Evolutionary conservation across 768 basidiomycete species (phyloP).

Genomic region (Podaxis sp.): DNA sequence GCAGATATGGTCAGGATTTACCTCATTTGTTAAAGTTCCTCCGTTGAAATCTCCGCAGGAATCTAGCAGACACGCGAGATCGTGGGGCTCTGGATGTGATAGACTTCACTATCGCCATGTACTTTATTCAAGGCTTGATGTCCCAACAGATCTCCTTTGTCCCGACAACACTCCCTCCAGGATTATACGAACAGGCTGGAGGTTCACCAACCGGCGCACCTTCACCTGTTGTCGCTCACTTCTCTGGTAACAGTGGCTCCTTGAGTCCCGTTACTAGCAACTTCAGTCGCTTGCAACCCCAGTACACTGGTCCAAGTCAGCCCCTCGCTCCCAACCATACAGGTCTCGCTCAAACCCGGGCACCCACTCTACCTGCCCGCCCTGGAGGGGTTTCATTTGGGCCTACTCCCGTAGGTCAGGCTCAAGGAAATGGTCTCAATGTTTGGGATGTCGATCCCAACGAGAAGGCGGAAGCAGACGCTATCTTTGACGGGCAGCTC

Average conservation of each 20-base stretch:
- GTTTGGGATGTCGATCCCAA: conserved; percentile 80
- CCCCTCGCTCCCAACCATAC: conserved; percentile 47
- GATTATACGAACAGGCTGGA: conserved; percentile 79
- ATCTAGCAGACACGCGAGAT: conserved; percentile 90
- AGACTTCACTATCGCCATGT: conserved; percentile 96
- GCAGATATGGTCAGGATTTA: conserved; percentile 76
- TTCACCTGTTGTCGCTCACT: conserved; percentile 40
- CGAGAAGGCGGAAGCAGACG: conserved; percentile 77
- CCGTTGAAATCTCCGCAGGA: conserved; percentile 44
- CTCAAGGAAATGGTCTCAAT: conserved; percentile 23
- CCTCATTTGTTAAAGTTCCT: neutral
- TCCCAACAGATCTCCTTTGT: conserved; percentile 66
- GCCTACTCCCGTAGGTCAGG: conserved; percentile 12
- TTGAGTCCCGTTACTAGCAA: conserved; percentile 49
- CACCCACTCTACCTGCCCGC: conserved; percentile 37
- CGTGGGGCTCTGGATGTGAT: conserved; percentile 83
- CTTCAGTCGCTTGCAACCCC: conserved; percentile 48
- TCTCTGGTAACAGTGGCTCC: conserved; percentile 60
- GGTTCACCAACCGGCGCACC: conserved; percentile 28
- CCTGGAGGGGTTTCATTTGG: conserved; percentile 18
- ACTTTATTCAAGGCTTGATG: conserved; percentile 93
- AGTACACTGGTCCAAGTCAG: conserved; percentile 58
- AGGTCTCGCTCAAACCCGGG: conserved; percentile 31
- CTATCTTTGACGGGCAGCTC: conserved; percentile 68
- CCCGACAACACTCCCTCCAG: conserved; percentile 74